phyloP scores from a whole-genome alignment of 305 asterid genomes.

The Solanum hybrid region DNA sequence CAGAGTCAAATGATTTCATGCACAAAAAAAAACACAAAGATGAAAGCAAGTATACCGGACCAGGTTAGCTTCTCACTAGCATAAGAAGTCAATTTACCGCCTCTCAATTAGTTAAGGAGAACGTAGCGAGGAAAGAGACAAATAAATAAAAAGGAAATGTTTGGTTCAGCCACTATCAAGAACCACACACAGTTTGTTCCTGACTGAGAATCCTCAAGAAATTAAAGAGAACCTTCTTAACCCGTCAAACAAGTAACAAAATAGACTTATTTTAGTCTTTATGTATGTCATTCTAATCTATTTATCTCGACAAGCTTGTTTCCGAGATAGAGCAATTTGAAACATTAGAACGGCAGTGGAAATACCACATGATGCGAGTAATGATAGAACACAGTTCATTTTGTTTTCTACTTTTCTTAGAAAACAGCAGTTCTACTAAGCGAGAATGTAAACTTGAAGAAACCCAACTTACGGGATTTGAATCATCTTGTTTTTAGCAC shows the following conservation, averaged over 20 bases:
- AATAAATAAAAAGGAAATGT: not conserved
- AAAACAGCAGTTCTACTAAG: not conserved
- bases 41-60: not conserved
- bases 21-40: not conserved
- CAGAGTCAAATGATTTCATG: not conserved
- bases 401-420: not conserved
- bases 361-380: not conserved
- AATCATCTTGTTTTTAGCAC: slow-evolving; percentile 59
- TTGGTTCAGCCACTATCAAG: not conserved
- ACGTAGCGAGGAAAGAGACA: not conserved
- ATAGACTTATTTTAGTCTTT: not conserved
- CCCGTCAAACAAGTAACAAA: not conserved
- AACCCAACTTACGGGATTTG: slow-evolving; percentile 62
- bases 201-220: not conserved
- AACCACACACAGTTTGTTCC: not conserved
- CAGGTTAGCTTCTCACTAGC: not conserved
- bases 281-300: not conserved
- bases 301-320: not conserved
- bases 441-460: not conserved
- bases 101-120: not conserved
- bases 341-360: not conserved
- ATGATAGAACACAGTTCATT: not conserved
- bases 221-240: not conserved
- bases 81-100: not conserved
- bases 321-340: not conserved